A percentile compares a stretch with the other conserved stretches of the same genome.
Conservation (phyloP, 257 asterid species). For the Ocimum tenuiflorum region DNA sequence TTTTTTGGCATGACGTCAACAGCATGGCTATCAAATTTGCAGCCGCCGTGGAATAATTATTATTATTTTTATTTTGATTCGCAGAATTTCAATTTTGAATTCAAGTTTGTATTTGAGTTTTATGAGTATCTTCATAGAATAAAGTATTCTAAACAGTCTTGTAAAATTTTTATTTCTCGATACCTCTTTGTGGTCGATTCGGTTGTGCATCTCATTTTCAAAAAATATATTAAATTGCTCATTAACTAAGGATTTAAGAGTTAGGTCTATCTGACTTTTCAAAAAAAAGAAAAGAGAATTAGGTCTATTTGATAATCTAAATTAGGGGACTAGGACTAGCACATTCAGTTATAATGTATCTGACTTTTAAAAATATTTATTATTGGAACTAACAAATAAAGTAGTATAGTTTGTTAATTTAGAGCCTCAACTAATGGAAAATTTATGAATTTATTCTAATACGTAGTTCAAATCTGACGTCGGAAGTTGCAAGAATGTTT, state of each 20-base stretch:
- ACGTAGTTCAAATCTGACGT: no score
- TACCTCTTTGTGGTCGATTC: neutral
- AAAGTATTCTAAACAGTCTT: neutral
- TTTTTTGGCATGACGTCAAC: neutral
- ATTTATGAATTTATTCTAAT: no score
- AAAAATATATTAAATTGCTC: neutral
- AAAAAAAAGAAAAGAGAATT: no score
- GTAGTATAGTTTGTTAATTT: no score
- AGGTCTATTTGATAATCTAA: neutral
- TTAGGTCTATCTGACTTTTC: no score
- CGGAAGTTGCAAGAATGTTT: no score
- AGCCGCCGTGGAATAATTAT: neutral
- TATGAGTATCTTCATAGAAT: neutral
- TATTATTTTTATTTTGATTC: neutral
- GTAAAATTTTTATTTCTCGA: neutral
- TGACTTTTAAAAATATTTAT: neutral
- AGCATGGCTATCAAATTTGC: neutral
- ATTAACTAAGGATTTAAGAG: neutral
- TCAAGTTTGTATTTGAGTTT: neutral
- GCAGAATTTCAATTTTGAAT: conserved; percentile 19
- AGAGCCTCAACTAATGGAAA: no score
- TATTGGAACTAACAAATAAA: no score
- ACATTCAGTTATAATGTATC: neutral
- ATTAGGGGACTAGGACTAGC: neutral
- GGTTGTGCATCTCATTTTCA: neutral